Percentiles rank a stretch among this genome's conserved stretches.
Conservation (phyloP, 208 protist genomes). For the Wallacemonas sp. region DNA sequence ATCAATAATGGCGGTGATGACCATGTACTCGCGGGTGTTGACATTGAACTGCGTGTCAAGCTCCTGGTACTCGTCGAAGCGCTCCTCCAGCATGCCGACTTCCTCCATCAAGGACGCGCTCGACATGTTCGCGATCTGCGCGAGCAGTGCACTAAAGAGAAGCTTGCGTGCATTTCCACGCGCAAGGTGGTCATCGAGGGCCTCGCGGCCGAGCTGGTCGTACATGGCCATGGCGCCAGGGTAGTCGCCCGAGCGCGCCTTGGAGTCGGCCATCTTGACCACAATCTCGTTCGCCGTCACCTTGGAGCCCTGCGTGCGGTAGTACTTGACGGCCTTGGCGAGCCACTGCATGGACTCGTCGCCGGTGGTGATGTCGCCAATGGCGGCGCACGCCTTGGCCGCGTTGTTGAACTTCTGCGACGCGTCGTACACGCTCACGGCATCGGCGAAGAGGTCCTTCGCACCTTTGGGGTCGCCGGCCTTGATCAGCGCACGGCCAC, state of each 20-base stretch:
- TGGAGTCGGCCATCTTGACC: constrained; percentile 74
- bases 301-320: constrained; percentile 63
- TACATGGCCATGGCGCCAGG: constrained; percentile 61
- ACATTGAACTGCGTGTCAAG: constrained; percentile 88
- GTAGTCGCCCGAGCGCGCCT: constrained; percentile 72
- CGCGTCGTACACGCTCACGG: constrained; percentile 70
- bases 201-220: constrained; percentile 69
- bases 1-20: constrained; percentile 77
- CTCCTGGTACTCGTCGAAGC: constrained; percentile 82
- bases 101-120: constrained; percentile 59
- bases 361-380: constrained; percentile 62
- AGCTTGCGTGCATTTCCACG: constrained; percentile 74
- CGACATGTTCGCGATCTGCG: constrained; percentile 73
- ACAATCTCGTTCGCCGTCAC: constrained; percentile 70
- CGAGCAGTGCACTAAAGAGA: constrained; percentile 82
- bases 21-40: constrained; percentile 86
- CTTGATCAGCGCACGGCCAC: constrained; percentile 60
- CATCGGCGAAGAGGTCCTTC: constrained; percentile 33
- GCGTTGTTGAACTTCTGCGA: constrained; percentile 63
- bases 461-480: constrained; percentile 43
- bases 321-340: constrained; percentile 65
- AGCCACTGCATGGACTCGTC: constrained; percentile 73
- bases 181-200: constrained; percentile 72
- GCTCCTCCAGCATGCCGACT: constrained; percentile 65
- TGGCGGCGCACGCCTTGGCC: constrained; percentile 63